Evolutionary conservation across 208 protist genomes (phyloP), one percentile per base, ranked within the genome.

Genomic region (Crithidia fasciculata): DNA sequence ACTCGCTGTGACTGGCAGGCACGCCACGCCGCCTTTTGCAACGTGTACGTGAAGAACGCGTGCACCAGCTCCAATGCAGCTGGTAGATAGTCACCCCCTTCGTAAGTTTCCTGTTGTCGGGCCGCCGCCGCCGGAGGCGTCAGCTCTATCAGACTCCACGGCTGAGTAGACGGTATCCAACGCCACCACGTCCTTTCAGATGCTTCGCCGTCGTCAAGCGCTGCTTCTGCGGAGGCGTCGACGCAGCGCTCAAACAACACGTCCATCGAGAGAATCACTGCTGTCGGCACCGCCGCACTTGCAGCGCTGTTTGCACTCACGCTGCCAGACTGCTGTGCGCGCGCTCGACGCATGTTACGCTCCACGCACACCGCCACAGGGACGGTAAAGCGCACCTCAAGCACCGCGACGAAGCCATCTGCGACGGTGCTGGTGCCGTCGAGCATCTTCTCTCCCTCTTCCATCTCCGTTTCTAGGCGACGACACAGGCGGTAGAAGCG

Each of bases 401-500:
- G 13, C 69, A 93, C 67, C 0, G 47, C 62, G 45, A 93, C 74
- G 36, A 74, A 47, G 10, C 16, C 19, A 41, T 16, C 39, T 1
- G 28, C 28, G 28, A 28, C 28, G 28, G 28, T 28, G 28, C 28
- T 28, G 28, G 28, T 28, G 28, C 28, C 1, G 28, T 28, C 28
- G 28, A 28, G 28, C 28, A 28, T 28, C 28, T 28, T 28, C 28
- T 18, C n/a, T 19, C 15, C 15, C 5, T 59, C 47, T n/a, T 39
- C 37, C 8, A 44, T 8, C 62, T 41, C 2, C 13, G 37, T 12
- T 47, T 80, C 74, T 0, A 70, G 12, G 62, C 50, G 47, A 18
- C 70, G 53, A 40, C 89, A 94, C 43, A 95, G 63, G 10, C 76
- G 77, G 76, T 87, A 92, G 78, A 93, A 95, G 45, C 76, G 61